Evolutionary conservation across 306 rosid species (phyloP), one percentile per base, ranked within the genome.

Genomic region (Ochetophila trinervis): DNA sequence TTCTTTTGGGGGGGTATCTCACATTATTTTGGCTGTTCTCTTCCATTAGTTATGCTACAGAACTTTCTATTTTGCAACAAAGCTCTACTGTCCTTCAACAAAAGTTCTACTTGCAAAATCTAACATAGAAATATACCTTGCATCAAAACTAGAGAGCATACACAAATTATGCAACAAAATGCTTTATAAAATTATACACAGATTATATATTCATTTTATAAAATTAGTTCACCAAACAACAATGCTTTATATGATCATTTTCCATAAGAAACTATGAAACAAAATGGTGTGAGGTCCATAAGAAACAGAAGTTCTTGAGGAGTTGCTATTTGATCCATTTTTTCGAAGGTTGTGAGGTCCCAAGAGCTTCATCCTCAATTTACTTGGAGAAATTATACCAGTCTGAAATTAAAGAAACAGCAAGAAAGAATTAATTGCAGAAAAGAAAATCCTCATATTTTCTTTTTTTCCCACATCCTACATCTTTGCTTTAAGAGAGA

Each of bases 341-440:
- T 84, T 92, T 44, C 72, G 82, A 47, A 66, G 78, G 65, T 83
- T 63, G 63, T 83, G 95, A 72, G 95, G 74, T 16, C 96, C 96
- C 72, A 87, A 80, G 9, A 89, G 89, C 78, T 92, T 92, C 98
- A 92, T 89, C 78, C 96, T 84, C 22, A 92, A 81, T 71, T 92
- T 92, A 73, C 95, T 89, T 0, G 98, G 98, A 76, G 98, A 92
- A 77, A 92, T 92, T 57, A 92, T 84, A 76, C 95, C 98, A 53
- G 80, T 71, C 98, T 92, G 86, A 78, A 82, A 23, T 18, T 44
- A 19, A 52, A 44, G 47, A 52, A 45, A 23, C 50, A 27, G 18
- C 18, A 47, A 11, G 27, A 56, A 63, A 32, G 8, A 1, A 15
- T 63, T 4, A 22, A 49, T 19, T 18, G 53, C 47, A 47, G 24